Percentiles rank a stretch among this genome's conserved stretches.
Evolutionary conservation across 164 flowering plant species (phyloP).

Genomic region (Tetracentron sinense): DNA sequence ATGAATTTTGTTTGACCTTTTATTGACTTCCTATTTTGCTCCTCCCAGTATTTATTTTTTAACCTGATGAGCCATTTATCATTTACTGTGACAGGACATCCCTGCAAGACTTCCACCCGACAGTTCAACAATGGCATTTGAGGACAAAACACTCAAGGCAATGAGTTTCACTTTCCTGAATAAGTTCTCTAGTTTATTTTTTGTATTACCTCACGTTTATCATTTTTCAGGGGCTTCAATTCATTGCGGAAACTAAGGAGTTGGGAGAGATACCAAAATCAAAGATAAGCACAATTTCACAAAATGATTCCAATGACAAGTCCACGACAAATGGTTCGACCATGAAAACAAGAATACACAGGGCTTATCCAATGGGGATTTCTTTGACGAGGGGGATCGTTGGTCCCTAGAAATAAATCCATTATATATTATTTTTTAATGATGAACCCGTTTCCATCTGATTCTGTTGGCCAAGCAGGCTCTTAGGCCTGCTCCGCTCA

Average conservation of each 20-base stretch:
- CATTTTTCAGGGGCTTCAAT: slow-evolving; percentile 64
- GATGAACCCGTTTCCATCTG: neutral
- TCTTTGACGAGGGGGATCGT: slow-evolving; percentile 33
- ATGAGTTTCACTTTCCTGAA: neutral
- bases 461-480: neutral
- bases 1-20: too few species aligned
- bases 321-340: slow-evolving; percentile 18
- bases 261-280: slow-evolving; percentile 25
- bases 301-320: slow-evolving; percentile 14
- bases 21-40: too few species aligned
- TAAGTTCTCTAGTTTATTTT: neutral
- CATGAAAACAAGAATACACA: slow-evolving; percentile 49
- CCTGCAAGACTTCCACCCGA: slow-evolving; percentile 26
- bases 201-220: neutral
- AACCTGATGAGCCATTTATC: too few species aligned
- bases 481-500: neutral
- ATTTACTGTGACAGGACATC: slow-evolving; percentile 37
- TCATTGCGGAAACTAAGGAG: slow-evolving; percentile 41
- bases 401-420: slow-evolving; percentile 15
- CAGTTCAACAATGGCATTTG: slow-evolving; percentile 28
- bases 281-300: slow-evolving; percentile 11
- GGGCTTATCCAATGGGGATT: slow-evolving; percentile 52
- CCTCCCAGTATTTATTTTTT: too few species aligned
- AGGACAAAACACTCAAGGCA: slow-evolving; percentile 48
- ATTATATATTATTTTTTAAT: neutral